These are phyloP conservation scores for Pouteria campechiana DNA, from an alignment of 179 eudicot species.

Conservation along the genomic window DNA sequence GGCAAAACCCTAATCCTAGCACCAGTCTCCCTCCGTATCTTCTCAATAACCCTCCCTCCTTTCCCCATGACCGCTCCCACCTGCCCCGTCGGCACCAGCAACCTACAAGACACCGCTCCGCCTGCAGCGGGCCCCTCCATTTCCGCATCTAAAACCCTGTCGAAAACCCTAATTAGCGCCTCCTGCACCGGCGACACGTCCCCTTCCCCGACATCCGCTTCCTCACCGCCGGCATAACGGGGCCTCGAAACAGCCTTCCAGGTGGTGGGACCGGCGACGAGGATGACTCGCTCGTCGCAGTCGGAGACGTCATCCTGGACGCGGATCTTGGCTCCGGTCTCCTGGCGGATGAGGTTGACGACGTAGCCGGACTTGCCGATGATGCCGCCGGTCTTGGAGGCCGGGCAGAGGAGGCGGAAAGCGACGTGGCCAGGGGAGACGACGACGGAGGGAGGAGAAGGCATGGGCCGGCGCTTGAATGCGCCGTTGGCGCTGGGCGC, in stretches of 20 bases:
- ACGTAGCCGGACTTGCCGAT: constrained; percentile 70
- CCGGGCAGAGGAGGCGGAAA: constrained; percentile 66
- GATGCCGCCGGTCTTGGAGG: constrained; percentile 50
- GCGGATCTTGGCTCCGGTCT: constrained; percentile 52
- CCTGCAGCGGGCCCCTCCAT: constrained; percentile 22
- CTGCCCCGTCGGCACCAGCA: constrained; percentile 32
- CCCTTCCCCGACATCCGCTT: neutral
- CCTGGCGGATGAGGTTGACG: constrained; percentile 48
- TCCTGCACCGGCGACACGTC: constrained; percentile 51
- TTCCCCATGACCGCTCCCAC: constrained; percentile 71
- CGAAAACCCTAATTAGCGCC: constrained; percentile 68
- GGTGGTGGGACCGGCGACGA: constrained; percentile 17
- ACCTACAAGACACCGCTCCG: constrained; percentile 34
- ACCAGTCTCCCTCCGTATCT: constrained; percentile 53
- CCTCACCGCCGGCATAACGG: neutral
- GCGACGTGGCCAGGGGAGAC: constrained; percentile 23
- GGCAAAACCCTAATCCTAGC: constrained; percentile 58
- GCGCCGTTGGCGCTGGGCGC: constrained; percentile 3
- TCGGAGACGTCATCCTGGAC: constrained; percentile 26
- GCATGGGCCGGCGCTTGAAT: constrained; percentile 11
- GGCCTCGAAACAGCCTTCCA: constrained; percentile 1
- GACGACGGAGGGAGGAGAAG: constrained; percentile 11
- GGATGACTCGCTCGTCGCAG: constrained; percentile 42
- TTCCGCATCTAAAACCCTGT: constrained; percentile 61
- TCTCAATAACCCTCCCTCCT: constrained; percentile 59